Base-by-base conservation (phyloP, 2,329 filamentous ascomycete species). In the Neoarthrinium moseri region DNA sequence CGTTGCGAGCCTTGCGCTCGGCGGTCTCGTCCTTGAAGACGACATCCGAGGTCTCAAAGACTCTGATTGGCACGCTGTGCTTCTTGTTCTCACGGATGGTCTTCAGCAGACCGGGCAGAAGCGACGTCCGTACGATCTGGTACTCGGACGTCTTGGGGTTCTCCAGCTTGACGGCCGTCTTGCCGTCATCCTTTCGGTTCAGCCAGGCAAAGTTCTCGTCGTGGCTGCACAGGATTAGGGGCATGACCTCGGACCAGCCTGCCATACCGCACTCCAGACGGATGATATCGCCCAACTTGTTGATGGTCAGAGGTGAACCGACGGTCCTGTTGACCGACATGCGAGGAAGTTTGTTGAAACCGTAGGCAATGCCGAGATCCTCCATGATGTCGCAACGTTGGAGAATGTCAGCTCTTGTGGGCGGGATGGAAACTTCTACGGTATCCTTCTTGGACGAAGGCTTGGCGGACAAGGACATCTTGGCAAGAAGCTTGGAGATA, bases 351-450 rank as follows among this genome's bases (percentile, higher is more conserved):
- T 88, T 90, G 77, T 99, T 99, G 80, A 96, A 99, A 54, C 95
- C 94, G 67, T 97, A 96, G 43, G 90, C 91, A 54, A 99, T 94
- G 32, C 91, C 94, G 17, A 95, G 85, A 64, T 99, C 95, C 72
- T 99, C 94, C 92, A 99, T 99, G 56, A 99, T 89, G 65, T 99
- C 94, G 59, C 91, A 95, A 63, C 96, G 88, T 68, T 99, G 94
- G 24, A 99, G 83, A 33, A 99, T 86, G 66, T 99, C 94, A 38
- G 94, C 92, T 51, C 94, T 83, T 37, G 91, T 97, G 24, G 91
- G 83, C 7, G 94, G 94, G 20, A 97, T 81, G 27, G 85, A 79
- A 22, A 97, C 84, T 59, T 95, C 86, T 49, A 95, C 75, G 40
- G 94, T 72, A 62, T 89, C 84, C 45, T 80, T 68, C 51, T 80